phyloP scores from a whole-genome alignment of 768 basidiomycete genomes.

The Cantharellus cinnabarinus region DNA sequence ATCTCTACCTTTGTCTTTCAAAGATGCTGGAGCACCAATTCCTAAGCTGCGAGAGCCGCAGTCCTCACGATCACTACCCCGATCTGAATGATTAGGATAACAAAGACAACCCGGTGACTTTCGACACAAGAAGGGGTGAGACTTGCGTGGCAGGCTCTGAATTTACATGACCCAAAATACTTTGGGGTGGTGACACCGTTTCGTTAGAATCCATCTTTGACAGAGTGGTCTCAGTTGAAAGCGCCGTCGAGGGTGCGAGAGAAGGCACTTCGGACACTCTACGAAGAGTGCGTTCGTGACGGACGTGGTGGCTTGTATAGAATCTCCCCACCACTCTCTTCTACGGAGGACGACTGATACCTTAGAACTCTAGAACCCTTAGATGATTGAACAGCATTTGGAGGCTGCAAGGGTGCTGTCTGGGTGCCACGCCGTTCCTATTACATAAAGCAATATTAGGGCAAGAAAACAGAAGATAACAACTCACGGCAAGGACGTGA shows the following conservation, averaged over 20 bases:
- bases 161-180: too few species aligned
- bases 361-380: not conserved
- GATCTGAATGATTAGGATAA: not conserved
- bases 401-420: not conserved
- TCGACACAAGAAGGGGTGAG: conserved; percentile 33
- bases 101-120: conserved; percentile 12
- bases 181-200: not conserved
- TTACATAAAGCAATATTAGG: not conserved
- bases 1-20: conserved; percentile 1
- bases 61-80: conserved; percentile 4
- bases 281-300: not conserved
- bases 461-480: not conserved
- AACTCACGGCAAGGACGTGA: not conserved
- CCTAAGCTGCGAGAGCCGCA: conserved; percentile 30
- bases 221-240: not conserved
- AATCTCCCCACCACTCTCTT: conserved; percentile 80
- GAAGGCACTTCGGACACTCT: not conserved
- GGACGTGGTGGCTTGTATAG: conserved; percentile 26
- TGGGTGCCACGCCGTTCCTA: not conserved
- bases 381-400: not conserved
- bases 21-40: conserved; percentile 18
- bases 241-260: not conserved
- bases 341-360: conserved; percentile 38
- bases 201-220: not conserved
- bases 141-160: conserved; percentile 11